Evolutionary conservation across 495 filamentous ascomycete genomes (phyloP), one percentile per base, ranked within the genome.

Genomic region (Lasiosphaeria ovina): DNA sequence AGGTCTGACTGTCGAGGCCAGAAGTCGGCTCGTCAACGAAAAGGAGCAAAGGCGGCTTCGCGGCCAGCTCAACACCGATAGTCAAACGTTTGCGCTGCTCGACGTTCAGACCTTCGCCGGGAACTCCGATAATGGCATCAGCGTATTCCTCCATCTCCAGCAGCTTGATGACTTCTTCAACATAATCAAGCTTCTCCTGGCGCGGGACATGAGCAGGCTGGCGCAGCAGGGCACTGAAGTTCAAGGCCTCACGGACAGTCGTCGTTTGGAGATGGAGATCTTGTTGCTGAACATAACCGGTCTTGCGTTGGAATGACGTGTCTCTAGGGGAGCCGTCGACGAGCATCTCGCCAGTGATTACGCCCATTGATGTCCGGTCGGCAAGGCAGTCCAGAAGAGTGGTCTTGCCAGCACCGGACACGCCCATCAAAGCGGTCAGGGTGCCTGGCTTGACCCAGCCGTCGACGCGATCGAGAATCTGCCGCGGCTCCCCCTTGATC

Each of bases 261-360:
- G 87, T 85, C 0, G 91, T 95, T 40, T 87, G 80, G 32, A 95
- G 81, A 72, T 96, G 93, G 8, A 98, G 82, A 83, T 98, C 93
- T 74, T 96, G 92, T 71, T 98, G 93, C 67, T 98, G 91, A 17
- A 94, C 93, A 66, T 97, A 98, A 33, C 93, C 93, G 3, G 92
- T 96, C 77, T 94, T 94, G 38, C 92, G 88, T 69, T 94, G 91
- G 81, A 96, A 96, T 0, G 89, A 91, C 16, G 82, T 78, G 67
- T 95, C 90, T 16, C 88, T 82, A 45, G 80, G 85, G 32, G 78
- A 80, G 2, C 91, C 92, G 65, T 95, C 89, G 5, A 97, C 89
- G 3, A 93, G 76, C 85, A 93, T 92, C 55, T 93, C 86, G 32
- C 92, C 92, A 16, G 83, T 87, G 53, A 97, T 88, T 10, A 95